Conservation (phyloP, 495 filamentous ascomycete genomes). For the Penicillium paxilli region DNA sequence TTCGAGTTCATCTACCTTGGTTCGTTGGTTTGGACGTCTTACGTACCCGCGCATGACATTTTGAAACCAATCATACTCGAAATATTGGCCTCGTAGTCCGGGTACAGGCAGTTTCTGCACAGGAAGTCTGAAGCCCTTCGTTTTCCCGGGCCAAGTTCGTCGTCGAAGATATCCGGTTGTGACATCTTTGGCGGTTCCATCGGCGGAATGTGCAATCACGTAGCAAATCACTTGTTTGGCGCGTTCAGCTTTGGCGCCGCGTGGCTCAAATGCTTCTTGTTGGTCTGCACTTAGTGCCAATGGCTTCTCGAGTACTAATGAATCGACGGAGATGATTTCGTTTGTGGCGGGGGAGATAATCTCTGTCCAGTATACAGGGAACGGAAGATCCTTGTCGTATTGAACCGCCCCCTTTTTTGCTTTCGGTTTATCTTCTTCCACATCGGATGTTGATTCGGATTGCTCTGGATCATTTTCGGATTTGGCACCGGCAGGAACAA, state of each 20-base stretch:
- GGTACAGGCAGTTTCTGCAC: slow-evolving; percentile 77
- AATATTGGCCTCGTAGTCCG: slow-evolving; percentile 70
- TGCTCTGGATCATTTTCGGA: slow-evolving; percentile 13
- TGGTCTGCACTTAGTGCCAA: slow-evolving; percentile 68
- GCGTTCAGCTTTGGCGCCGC: slow-evolving; percentile 76
- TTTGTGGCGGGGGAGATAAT: slow-evolving; percentile 77
- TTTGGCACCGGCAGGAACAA: slow-evolving; percentile 16
- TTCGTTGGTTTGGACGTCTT: slow-evolving; percentile 57
- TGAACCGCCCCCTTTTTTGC: slow-evolving; percentile 18
- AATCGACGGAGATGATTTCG: slow-evolving; percentile 75
- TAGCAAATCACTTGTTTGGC: slow-evolving; percentile 91
- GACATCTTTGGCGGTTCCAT: slow-evolving; percentile 92
- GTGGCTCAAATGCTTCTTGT: slow-evolving; percentile 76
- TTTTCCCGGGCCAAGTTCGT: slow-evolving; percentile 82
- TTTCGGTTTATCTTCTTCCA: slow-evolving; percentile 1
- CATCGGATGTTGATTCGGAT: slow-evolving; percentile 15
- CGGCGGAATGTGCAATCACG: slow-evolving; percentile 78
- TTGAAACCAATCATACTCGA: slow-evolving; percentile 84
- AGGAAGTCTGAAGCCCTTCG: slow-evolving; percentile 80
- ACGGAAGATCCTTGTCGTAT: slow-evolving; percentile 69
- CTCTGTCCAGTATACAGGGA: slow-evolving; percentile 93
- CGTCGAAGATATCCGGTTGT: slow-evolving; percentile 88
- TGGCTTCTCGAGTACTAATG: slow-evolving; percentile 65
- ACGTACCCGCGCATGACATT: slow-evolving; percentile 71
- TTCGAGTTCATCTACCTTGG: slow-evolving; percentile 74